A percentile compares a stretch with the other conserved stretches of the same genome.
phyloP scores from a whole-genome alignment of 371 early-diverging fungal species.

The Mucor lusitanicus region DNA sequence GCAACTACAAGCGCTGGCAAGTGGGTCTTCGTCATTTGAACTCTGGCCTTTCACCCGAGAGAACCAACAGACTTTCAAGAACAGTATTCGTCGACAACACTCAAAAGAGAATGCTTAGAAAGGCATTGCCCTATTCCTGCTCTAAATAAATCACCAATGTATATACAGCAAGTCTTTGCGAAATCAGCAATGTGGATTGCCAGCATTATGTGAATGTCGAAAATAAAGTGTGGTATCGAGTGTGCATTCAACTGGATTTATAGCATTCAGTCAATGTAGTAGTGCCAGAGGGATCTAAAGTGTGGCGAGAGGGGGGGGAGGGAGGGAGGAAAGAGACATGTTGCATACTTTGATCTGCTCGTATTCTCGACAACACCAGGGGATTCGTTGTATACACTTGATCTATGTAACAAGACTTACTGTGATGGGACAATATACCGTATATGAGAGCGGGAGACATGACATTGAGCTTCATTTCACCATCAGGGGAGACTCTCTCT shows the following conservation, averaged over 20 bases:
- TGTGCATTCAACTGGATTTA: background rate
- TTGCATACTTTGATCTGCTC: background rate
- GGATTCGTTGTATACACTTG: background rate
- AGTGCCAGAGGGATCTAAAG: too few relatives aligned
- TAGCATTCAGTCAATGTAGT: too few relatives aligned
- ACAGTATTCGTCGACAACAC: slow-evolving; percentile 35
- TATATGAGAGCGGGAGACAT: too few relatives aligned
- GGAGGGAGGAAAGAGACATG: background rate
- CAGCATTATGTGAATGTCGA: background rate
- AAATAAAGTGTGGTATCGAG: background rate
- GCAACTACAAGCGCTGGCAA: slow-evolving; percentile 55
- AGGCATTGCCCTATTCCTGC: slow-evolving; percentile 47
- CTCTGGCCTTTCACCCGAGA: slow-evolving; percentile 43
- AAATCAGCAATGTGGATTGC: background rate
- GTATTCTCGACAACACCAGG: background rate
- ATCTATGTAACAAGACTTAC: too few relatives aligned
- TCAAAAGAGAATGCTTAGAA: slow-evolving; percentile 50
- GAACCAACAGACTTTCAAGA: slow-evolving; percentile 45
- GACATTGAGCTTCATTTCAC: too few relatives aligned
- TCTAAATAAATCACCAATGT: slow-evolving; percentile 10
- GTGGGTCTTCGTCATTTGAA: slow-evolving; percentile 55
- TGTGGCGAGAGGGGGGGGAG: too few relatives aligned
- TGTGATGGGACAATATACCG: too few relatives aligned
- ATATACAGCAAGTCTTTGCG: background rate
- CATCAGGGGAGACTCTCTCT: too few relatives aligned